Conservation (phyloP, 352 stramenopile species). For the Phytopythium delawarense region DNA sequence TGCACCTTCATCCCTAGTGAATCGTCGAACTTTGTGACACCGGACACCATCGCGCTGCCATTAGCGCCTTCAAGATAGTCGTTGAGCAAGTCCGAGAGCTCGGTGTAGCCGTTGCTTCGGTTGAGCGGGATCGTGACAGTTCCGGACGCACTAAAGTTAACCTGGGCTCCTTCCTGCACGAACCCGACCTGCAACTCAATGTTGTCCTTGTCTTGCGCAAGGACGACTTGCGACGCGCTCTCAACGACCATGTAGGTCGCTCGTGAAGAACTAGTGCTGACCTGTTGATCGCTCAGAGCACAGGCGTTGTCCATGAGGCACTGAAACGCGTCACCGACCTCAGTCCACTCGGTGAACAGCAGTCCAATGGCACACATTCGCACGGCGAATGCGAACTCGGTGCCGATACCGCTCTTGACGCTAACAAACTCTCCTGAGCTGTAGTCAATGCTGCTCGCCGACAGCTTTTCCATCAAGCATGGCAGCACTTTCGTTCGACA, state of each 20-base stretch:
- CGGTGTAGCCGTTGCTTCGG: background rate
- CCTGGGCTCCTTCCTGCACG: background rate
- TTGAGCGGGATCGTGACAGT: background rate
- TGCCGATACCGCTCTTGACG: background rate
- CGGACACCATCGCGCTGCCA: background rate
- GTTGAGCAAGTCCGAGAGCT: constrained; percentile 1
- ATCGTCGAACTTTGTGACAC: constrained; percentile 1
- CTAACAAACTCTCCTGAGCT: background rate
- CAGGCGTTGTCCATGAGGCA: constrained; percentile 13
- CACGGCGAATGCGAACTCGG: background rate
- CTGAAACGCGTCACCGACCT: background rate
- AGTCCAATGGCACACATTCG: constrained; percentile 2
- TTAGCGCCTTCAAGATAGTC: background rate
- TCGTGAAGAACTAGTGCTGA: background rate
- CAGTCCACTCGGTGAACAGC: background rate
- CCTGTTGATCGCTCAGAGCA: constrained; percentile 1
- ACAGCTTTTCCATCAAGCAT: constrained; percentile 8
- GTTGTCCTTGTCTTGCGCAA: background rate
- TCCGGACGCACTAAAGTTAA: background rate
- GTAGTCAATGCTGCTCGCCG: constrained; percentile 1
- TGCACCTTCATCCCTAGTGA: constrained; percentile 5
- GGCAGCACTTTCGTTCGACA: constrained; percentile 12
- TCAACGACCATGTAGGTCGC: background rate
- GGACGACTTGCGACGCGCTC: background rate
- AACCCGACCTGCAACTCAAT: constrained; percentile 1